Percentiles rank a stretch among this genome's conserved stretches.
phyloP scores from a whole-genome alignment of 148 eudicot genomes.

The Fagopyrum esculentum region DNA sequence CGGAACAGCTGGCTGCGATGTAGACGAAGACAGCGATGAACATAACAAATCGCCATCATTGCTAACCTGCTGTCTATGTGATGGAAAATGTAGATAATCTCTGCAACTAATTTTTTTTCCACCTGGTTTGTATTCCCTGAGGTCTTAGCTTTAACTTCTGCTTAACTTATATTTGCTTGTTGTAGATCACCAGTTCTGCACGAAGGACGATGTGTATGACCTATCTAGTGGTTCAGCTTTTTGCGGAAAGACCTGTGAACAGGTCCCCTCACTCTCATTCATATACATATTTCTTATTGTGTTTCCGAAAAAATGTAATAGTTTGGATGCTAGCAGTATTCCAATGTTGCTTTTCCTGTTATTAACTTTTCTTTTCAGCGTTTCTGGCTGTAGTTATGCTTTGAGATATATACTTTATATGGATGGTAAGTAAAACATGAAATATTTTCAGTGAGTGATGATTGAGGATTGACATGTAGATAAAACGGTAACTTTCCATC shows the following conservation, averaged over 20 bases:
- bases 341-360: not conserved
- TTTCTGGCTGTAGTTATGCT: not conserved
- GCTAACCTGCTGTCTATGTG: constrained; percentile 62
- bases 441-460: not conserved
- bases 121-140: constrained; percentile 9
- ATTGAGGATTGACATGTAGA: not conserved
- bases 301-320: not conserved
- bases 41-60: constrained; percentile 24
- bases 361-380: not conserved
- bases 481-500: not conserved
- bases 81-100: constrained; percentile 62
- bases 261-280: constrained; percentile 33
- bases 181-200: constrained; percentile 66
- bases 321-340: constrained; percentile 1
- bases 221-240: constrained; percentile 29
- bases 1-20: constrained; percentile 34
- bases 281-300: not conserved
- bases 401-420: not conserved
- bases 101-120: not conserved
- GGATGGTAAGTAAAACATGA: not conserved
- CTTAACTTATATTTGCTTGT: not conserved
- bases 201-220: constrained; percentile 19
- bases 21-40: constrained; percentile 26
- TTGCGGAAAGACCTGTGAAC: constrained; percentile 66
- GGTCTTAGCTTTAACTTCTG: constrained; percentile 16